Percentiles rank a stretch among this genome's conserved stretches.
Conservation (phyloP, 2,329 filamentous ascomycete genomes). For the Pyrenophora graminea region DNA sequence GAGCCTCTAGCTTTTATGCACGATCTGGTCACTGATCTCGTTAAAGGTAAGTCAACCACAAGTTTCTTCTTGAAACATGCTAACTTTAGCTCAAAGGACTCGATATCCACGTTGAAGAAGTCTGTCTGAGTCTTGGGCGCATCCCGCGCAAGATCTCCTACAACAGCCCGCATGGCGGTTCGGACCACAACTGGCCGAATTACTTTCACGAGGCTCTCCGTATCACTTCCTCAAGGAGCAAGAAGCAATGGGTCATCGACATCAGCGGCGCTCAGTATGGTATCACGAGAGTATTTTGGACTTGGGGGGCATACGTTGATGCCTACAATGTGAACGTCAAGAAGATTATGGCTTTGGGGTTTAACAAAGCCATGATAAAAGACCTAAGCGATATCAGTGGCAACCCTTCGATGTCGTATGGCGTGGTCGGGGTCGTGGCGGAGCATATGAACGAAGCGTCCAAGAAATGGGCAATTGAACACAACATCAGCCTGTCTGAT, state of each 20-base stretch:
- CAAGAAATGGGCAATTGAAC: background rate
- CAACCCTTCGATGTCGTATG: background rate
- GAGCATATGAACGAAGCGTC: background rate
- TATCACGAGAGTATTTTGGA: background rate
- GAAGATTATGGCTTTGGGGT: accelerated
- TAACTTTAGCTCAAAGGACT: background rate
- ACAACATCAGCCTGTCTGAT: background rate
- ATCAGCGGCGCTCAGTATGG: slow-evolving; percentile 7
- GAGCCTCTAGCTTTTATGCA: slow-evolving; percentile 6
- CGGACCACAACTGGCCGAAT: background rate
- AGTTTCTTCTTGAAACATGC: background rate
- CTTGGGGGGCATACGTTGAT: background rate
- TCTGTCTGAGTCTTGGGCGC: background rate
- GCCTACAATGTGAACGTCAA: background rate
- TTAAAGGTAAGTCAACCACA: background rate
- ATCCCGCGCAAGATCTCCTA: background rate
- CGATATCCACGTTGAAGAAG: background rate
- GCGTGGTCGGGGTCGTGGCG: background rate
- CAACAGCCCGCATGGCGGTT: background rate
- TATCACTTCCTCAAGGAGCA: background rate
- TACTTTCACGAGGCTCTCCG: background rate
- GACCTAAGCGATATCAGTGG: background rate
- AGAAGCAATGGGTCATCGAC: slow-evolving; percentile 2
- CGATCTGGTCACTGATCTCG: background rate
- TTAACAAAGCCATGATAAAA: background rate